Conservation (phyloP, 2,329 filamentous ascomycete genomes). For the Ceratocystis alfenasii region DNA sequence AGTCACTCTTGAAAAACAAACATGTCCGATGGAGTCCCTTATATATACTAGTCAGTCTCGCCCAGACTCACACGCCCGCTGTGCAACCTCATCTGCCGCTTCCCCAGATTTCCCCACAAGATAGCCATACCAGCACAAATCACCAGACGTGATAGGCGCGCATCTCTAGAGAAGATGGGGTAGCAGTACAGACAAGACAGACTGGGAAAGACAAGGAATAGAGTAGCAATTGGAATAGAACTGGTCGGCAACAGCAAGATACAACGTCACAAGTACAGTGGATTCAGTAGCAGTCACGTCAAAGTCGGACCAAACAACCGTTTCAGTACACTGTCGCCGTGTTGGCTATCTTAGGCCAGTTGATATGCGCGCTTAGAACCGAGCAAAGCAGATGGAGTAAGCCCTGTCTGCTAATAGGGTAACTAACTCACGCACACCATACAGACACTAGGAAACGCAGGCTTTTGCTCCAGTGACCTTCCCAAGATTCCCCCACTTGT, state of each 20-base stretch:
- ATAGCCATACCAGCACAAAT: background rate
- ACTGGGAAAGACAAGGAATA: no score
- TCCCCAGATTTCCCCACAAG: conserved; percentile 8
- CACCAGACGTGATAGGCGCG: conserved; percentile 11
- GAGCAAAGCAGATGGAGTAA: background rate
- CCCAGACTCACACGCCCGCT: background rate
- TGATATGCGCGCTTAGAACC: conserved; percentile 3
- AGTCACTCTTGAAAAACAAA: background rate
- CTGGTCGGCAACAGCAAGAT: background rate
- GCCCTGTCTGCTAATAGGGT: background rate
- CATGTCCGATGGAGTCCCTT: background rate
- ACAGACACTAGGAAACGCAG: background rate
- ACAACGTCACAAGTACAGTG: background rate
- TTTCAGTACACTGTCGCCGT: background rate
- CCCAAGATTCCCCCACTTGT: background rate
- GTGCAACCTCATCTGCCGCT: background rate
- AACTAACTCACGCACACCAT: no score
- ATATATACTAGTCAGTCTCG: background rate
- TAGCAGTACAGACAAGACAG: background rate
- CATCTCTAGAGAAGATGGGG: background rate
- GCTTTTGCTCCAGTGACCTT: background rate
- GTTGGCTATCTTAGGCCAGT: background rate
- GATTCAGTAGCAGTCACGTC: background rate
- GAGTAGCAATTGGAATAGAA: no score
- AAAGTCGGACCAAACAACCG: background rate